Percentiles rank a stretch among this genome's conserved stretches.
Conservation (phyloP, 208 protist species). For the Trypanosomatidae sp. region DNA sequence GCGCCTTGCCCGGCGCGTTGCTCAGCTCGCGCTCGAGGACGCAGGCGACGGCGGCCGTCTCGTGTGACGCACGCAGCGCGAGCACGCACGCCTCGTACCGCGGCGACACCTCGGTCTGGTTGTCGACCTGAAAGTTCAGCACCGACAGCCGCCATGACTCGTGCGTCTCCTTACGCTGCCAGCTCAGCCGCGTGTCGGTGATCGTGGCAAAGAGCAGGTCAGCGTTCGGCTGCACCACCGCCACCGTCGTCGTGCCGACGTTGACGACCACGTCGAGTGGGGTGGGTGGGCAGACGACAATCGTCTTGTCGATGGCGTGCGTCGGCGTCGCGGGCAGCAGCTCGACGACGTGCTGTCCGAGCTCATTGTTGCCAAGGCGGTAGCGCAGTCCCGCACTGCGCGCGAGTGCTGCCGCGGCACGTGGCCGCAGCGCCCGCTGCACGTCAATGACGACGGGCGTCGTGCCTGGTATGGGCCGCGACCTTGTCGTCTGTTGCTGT, state of each 20-base stretch:
- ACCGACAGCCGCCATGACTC: constrained; percentile 52
- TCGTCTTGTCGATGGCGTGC: constrained; percentile 5
- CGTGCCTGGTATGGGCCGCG: too few species aligned
- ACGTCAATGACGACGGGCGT: constrained; percentile 1
- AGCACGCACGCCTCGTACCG: constrained; percentile 54
- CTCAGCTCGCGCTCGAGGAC: constrained; percentile 34
- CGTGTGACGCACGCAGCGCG: constrained; percentile 29
- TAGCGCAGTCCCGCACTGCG: constrained; percentile 25
- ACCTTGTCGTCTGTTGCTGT: not conserved
- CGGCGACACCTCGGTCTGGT: constrained; percentile 68
- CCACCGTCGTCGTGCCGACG: constrained; percentile 37
- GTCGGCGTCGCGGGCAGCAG: constrained; percentile 8
- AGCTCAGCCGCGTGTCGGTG: constrained; percentile 46
- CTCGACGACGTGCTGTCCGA: constrained; percentile 55
- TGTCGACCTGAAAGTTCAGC: constrained; percentile 80
- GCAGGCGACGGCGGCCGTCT: constrained; percentile 23
- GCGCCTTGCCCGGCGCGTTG: constrained; percentile 27
- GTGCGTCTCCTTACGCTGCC: constrained; percentile 21
- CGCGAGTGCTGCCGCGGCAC: constrained; percentile 12
- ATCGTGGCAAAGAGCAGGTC: constrained; percentile 65
- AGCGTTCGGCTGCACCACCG: constrained; percentile 35
- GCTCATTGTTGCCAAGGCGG: constrained; percentile 22
- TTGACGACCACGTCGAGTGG: constrained; percentile 50
- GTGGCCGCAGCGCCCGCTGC: constrained; percentile 12
- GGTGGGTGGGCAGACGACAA: constrained; percentile 14